These are phyloP conservation scores for Posidonia australis DNA, from an alignment of 106 monocot genomes.

Conservation along the genomic window DNA sequence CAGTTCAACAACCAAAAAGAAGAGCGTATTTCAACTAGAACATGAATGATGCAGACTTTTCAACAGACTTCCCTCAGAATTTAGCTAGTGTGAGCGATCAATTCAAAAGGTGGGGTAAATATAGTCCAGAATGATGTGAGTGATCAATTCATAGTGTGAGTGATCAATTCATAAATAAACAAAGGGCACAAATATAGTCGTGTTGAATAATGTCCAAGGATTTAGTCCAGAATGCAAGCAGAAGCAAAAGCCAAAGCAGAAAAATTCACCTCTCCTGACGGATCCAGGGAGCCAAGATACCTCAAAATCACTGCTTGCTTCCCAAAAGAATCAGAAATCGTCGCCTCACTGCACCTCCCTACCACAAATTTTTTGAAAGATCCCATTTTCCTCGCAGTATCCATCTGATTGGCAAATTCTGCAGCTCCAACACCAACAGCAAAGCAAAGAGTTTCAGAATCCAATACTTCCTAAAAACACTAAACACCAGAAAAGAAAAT, in stretches of 20 bases:
- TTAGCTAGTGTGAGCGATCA: no score
- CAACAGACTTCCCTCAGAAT: no score
- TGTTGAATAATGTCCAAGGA: no score
- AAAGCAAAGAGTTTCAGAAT: not conserved
- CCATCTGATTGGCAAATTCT: slow-evolving; percentile 96
- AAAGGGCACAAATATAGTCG: no score
- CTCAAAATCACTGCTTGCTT: slow-evolving; percentile 68
- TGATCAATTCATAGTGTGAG: no score
- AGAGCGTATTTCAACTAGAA: no score
- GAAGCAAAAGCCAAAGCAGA: not conserved
- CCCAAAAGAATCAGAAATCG: slow-evolving; percentile 55
- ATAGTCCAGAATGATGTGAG: no score
- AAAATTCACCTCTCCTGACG: slow-evolving; percentile 55
- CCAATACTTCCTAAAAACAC: not conserved
- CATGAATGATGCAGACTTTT: no score
- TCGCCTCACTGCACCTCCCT: slow-evolving; percentile 70
- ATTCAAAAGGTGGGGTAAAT: no score
- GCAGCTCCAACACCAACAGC: not conserved
- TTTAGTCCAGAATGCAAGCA: not conserved
- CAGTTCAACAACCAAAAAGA: no score
- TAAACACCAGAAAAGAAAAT: not conserved
- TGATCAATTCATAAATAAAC: no score
- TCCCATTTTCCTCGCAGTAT: slow-evolving; percentile 66
- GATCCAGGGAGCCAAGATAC: slow-evolving; percentile 78
- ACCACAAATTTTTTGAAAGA: slow-evolving; percentile 64